Base-by-base conservation (phyloP, 345 rosid genomes). In the Fremontodendron californicum region DNA sequence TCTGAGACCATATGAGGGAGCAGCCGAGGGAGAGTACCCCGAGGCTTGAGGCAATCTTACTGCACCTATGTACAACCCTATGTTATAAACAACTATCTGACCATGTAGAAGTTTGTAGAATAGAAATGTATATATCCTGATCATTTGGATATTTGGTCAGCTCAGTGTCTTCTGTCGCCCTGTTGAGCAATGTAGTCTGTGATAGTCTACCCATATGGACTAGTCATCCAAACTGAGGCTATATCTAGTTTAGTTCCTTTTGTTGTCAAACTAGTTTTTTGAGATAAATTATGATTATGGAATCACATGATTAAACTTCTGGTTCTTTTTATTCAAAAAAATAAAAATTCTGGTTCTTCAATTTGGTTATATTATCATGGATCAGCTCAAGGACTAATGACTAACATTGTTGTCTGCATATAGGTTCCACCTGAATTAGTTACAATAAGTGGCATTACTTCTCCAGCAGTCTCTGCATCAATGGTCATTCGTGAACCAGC, bases 361-460 rank as follows among this genome's bases (percentile, higher is more conserved):
- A n/a, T n/a, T n/a, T 25, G 6, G 52, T 43, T 23, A 39, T 74
- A 40, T 57, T 74, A 58, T 74, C 21, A 3, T 16, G 9, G 21
- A 40, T 29, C 10, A 10, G 39, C 52, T 25, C n/a, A 16, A 40
- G 37, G 37, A 45, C 29, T 42, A 33, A 23, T 76, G 79, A 66
- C 51, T 75, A 23, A 21, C 69, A 19, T 63, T 71, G 70, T 54
- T 67, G 19, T 72, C 18, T 33, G 45, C 60, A n/a, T 39, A 7
- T 76, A 95, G 98, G 85, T 90, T 80, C 98, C 99, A 27, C 75
- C 83, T n/a, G n/a, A n/a, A n/a, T 67, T 93, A 29, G 94, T 92
- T 49, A 51, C 68, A 9, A 66, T 33, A 23, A 77, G 61, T 40
- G 3, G 65, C 5, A 49, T 16, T 4, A 79, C 74, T 58, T 79